phyloP scores from a whole-genome alignment of 257 asterid genomes.

The Cynanchum wilfordii region DNA sequence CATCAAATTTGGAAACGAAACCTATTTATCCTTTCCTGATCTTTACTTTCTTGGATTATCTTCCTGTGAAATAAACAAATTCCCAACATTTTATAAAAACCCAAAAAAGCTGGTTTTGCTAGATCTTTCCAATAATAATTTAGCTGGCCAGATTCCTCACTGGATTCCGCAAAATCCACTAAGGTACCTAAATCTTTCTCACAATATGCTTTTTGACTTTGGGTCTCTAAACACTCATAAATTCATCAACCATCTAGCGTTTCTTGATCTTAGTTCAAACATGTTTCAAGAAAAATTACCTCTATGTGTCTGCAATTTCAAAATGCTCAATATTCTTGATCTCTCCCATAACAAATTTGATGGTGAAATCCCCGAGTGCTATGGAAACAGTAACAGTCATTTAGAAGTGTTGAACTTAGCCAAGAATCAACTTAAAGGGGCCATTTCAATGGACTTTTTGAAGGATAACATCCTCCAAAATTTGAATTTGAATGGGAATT shows the following conservation, averaged over 20 bases:
- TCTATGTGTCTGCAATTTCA: too few relatives aligned
- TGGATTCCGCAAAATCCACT: conserved; percentile 2
- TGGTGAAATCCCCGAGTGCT: background rate
- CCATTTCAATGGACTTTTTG: background rate
- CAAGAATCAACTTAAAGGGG: background rate
- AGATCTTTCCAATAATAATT: background rate
- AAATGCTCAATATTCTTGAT: background rate
- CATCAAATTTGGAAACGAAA: background rate
- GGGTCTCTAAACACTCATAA: too few relatives aligned
- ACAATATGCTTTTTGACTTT: conserved; percentile 3
- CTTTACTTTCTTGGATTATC: background rate
- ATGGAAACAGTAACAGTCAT: background rate
- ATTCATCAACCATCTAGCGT: accelerated
- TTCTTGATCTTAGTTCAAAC: background rate
- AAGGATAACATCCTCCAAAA: too few relatives aligned
- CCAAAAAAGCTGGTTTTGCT: background rate
- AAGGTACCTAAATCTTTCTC: background rate
- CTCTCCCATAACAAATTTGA: conserved; percentile 2
- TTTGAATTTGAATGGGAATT: background rate
- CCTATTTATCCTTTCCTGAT: background rate
- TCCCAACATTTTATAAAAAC: conserved; percentile 7
- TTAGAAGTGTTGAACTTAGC: background rate
- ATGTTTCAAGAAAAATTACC: too few relatives aligned
- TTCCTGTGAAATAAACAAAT: background rate
- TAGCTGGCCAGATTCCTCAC: background rate